Conservation (phyloP, 257 asterid genomes). For the Gardenia jasminoides region DNA sequence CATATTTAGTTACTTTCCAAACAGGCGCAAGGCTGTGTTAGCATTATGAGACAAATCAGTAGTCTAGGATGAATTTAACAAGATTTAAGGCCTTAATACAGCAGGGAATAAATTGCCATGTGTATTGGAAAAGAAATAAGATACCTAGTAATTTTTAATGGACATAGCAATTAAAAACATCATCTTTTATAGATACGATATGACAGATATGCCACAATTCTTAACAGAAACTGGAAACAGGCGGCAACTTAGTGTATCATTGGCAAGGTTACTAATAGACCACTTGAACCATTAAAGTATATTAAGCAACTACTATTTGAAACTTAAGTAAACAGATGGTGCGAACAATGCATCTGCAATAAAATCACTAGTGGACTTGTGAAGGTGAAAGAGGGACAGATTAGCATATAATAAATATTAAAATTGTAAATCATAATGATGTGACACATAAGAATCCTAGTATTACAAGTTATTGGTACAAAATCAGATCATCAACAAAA, state of each 20-base stretch:
- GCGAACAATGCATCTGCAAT: not conserved
- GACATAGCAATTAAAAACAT: not conserved
- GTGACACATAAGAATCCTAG: not conserved
- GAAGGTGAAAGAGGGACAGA: not conserved
- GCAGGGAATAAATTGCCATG: not conserved
- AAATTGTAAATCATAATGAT: not conserved
- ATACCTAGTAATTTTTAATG: not conserved
- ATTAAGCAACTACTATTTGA: not conserved
- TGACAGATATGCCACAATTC: not conserved
- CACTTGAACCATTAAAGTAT: not conserved
- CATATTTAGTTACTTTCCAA: not conserved
- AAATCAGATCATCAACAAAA: not conserved
- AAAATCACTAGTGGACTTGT: not conserved
- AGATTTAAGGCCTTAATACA: not conserved
- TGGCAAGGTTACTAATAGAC: not conserved
- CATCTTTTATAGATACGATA: not conserved
- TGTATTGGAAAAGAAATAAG: not conserved
- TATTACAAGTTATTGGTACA: not conserved
- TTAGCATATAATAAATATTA: not conserved
- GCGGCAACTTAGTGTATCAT: not conserved
- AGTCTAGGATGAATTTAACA: not conserved
- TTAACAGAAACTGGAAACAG: not conserved
- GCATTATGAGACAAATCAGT: not conserved
- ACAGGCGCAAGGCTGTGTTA: not conserved
- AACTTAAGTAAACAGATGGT: not conserved